phyloP scores from a whole-genome alignment of 78 protist species.

The Acrasis kona region DNA sequence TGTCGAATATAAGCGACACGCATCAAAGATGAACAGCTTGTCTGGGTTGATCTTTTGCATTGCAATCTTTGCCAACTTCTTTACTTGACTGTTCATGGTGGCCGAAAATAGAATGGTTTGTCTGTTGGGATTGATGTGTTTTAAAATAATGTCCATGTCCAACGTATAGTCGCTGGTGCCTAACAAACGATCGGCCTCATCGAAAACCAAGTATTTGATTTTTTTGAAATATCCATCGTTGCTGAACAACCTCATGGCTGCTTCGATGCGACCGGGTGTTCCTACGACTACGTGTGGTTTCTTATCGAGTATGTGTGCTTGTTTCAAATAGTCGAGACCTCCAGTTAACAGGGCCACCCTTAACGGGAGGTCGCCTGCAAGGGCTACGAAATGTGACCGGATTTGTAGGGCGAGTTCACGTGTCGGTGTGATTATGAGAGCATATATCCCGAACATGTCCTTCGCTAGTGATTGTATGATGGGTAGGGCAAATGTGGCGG shows the following conservation, averaged over 20 bases:
- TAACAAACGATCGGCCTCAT: conserved; percentile 6
- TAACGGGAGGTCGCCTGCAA: conserved; percentile 62
- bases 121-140: neutral
- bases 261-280: conserved; percentile 90
- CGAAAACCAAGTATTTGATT: conserved; percentile 1
- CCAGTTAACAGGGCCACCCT: conserved; percentile 54
- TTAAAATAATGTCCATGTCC: neutral
- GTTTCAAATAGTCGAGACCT: conserved; percentile 63
- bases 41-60: conserved; percentile 72
- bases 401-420: conserved; percentile 88
- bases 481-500: conserved; percentile 96
- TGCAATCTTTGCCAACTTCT: conserved; percentile 46
- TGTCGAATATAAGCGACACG: conserved; percentile 54
- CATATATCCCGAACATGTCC: conserved; percentile 85
- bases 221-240: neutral
- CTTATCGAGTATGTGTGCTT: conserved; percentile 50
- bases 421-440: conserved; percentile 85
- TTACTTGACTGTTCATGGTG: conserved; percentile 65
- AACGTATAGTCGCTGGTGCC: neutral
- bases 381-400: conserved; percentile 68
- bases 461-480: conserved; percentile 65
- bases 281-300: conserved; percentile 90
- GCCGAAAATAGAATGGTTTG: conserved; percentile 64
- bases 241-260: neutral
- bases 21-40: conserved; percentile 71